A percentile compares a stretch with the other conserved stretches of the same genome.
phyloP scores from a whole-genome alignment of 768 basidiomycete genomes.

The Lactifluus echinatus region DNA sequence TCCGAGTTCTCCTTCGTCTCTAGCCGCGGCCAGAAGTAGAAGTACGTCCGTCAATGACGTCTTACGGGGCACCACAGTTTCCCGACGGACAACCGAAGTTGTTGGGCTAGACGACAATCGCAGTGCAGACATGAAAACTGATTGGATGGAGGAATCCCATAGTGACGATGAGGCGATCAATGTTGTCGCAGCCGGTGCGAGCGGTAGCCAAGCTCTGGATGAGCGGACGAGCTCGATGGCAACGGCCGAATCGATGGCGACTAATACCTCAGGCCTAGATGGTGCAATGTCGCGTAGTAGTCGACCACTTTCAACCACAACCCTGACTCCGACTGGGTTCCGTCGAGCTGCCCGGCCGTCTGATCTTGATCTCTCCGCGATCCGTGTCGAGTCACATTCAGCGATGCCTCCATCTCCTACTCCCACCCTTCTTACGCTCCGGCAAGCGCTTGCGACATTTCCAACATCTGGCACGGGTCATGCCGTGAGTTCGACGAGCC shows the following conservation, averaged over 20 bases:
- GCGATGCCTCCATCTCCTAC: slow-evolving; percentile 45
- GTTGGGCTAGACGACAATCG: slow-evolving; percentile 27
- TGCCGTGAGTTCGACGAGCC: slow-evolving; percentile 7
- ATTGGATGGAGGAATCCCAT: slow-evolving; percentile 59
- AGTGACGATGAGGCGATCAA: slow-evolving; percentile 88
- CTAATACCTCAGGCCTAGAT: slow-evolving; percentile 10
- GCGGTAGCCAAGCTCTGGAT: slow-evolving; percentile 73
- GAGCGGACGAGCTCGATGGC: slow-evolving; percentile 66
- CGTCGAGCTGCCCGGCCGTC: slow-evolving; percentile 49
- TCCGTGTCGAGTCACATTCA: slow-evolving; percentile 16
- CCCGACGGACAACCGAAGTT: slow-evolving; percentile 29
- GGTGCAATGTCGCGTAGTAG: slow-evolving; percentile 1
- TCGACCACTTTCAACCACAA: slow-evolving; percentile 16
- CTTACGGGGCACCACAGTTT: slow-evolving; percentile 40
- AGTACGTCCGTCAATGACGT: slow-evolving; percentile 53
- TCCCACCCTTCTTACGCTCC: slow-evolving; percentile 54
- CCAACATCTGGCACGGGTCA: slow-evolving; percentile 26
- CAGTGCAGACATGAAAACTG: slow-evolving; percentile 34
- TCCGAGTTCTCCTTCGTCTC: slow-evolving; percentile 36
- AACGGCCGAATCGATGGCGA: slow-evolving; percentile 27
- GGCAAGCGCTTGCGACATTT: slow-evolving; percentile 50
- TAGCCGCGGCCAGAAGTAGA: slow-evolving; percentile 38
- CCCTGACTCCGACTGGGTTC: slow-evolving; percentile 17
- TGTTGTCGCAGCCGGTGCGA: slow-evolving; percentile 69
- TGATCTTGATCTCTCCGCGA: slow-evolving; percentile 50